A percentile compares a stretch with the other conserved stretches of the same genome.
Evolutionary conservation across 2,329 filamentous ascomycete species (phyloP).

Genomic region (Meredithiella fracta): DNA sequence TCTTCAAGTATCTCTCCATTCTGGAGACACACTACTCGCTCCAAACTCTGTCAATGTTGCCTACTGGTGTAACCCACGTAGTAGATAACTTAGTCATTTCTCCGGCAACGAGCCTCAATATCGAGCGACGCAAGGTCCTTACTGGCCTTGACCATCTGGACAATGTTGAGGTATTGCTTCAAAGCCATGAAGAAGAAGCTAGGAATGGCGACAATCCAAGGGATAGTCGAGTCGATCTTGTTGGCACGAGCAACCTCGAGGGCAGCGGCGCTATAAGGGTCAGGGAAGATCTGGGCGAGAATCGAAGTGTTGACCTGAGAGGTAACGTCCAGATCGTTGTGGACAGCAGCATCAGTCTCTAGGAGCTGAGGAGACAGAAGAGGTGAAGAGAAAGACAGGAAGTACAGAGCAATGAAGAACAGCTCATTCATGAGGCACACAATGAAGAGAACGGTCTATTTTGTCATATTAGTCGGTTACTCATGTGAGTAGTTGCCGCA

Average conservation of each 20-base stretch:
- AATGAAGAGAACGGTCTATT: conserved; percentile 71
- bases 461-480: not conserved
- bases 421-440: conserved; percentile 84
- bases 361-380: conserved; percentile 73
- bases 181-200: conserved; percentile 74
- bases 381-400: conserved; percentile 90
- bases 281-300: conserved; percentile 62
- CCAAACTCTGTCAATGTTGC: not conserved
- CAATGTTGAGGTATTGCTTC: conserved; percentile 87
- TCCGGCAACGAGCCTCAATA: conserved; percentile 44
- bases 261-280: conserved; percentile 80
- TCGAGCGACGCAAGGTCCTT: conserved; percentile 91
- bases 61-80: too few relatives aligned
- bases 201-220: conserved; percentile 58
- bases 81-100: conserved; percentile 19
- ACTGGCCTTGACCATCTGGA: conserved; percentile 87
- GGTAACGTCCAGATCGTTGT: conserved; percentile 39
- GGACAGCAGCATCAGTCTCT: conserved; percentile 23
- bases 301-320: conserved; percentile 53
- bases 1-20: too few relatives aligned
- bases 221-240: conserved; percentile 61
- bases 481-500: not conserved
- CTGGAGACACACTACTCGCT: too few relatives aligned
- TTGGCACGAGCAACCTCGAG: conserved; percentile 87
- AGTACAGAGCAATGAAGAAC: conserved; percentile 96